Evolutionary conservation across 805 yeast genomes (phyloP).

Genomic region (Scheffersomyces amazonensis): DNA sequence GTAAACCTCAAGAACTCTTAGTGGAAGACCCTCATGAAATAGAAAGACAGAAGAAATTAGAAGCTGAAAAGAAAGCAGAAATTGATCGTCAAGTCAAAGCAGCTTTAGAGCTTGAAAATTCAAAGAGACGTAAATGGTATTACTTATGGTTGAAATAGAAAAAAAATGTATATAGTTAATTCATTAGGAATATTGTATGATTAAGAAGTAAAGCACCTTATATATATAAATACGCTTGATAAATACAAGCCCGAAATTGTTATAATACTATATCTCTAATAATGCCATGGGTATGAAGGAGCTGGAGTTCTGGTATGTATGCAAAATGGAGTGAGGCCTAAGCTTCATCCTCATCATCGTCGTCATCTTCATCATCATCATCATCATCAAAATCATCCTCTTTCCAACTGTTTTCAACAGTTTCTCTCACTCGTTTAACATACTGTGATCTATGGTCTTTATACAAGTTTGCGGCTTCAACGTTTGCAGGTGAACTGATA

Average conservation of each 20-base stretch:
- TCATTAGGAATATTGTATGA: not conserved
- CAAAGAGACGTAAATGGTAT: constrained; percentile 42
- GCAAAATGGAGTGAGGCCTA: not conserved
- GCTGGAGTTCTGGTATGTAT: not conserved
- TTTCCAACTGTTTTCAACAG: constrained; percentile 93
- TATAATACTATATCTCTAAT: no score
- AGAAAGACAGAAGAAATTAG: constrained; percentile 19
- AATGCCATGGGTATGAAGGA: not conserved
- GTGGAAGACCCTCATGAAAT: constrained; percentile 37
- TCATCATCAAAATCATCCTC: constrained; percentile 68
- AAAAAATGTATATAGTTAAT: constrained; percentile 1
- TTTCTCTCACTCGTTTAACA: constrained; percentile 84
- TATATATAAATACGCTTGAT: not conserved
- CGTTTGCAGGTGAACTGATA: constrained; percentile 95
- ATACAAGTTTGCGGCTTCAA: constrained; percentile 93
- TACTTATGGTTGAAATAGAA: constrained; percentile 45
- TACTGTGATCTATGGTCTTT: constrained; percentile 94
- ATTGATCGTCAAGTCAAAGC: constrained; percentile 11
- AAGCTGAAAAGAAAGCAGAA: constrained; percentile 13
- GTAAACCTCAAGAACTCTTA: constrained; percentile 37
- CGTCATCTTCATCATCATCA: constrained; percentile 40
- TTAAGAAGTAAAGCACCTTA: not conserved
- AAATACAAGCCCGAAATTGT: no score
- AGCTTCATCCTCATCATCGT: constrained; percentile 17
- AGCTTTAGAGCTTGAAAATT: constrained; percentile 9